phyloP scores from a whole-genome alignment of 2,329 filamentous ascomycete species.

The Colletotrichum euphorbiae region DNA sequence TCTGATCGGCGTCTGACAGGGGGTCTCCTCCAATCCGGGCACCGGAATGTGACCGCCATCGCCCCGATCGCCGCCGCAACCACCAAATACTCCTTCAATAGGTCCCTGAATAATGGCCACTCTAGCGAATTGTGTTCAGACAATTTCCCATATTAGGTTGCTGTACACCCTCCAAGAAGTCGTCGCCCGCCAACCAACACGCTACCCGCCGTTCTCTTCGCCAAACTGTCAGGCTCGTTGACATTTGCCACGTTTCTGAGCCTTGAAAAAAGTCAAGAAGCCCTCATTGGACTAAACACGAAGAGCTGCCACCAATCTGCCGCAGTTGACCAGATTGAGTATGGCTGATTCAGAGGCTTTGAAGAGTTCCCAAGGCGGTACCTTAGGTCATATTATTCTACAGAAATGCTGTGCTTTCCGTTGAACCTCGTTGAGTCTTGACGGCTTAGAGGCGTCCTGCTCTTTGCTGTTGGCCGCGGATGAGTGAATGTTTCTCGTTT shows the following conservation, averaged over 20 bases:
- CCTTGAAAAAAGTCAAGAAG: background rate
- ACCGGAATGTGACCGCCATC: background rate
- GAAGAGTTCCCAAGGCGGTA: background rate
- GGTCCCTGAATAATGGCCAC: constrained; percentile 1
- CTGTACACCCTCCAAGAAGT: background rate
- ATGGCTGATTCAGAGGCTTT: constrained; percentile 1
- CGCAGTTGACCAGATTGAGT: background rate
- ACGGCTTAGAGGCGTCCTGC: too few species aligned
- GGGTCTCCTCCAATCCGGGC: constrained; percentile 6
- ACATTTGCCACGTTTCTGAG: constrained; percentile 1
- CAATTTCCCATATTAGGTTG: background rate
- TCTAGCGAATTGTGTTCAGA: background rate
- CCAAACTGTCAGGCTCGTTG: background rate
- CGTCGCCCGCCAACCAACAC: background rate
- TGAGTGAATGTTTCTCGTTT: too few species aligned
- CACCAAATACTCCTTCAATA: background rate
- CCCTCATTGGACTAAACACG: constrained; percentile 2
- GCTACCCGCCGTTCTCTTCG: background rate
- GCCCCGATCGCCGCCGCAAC: constrained; percentile 13
- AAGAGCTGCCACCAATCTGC: background rate
- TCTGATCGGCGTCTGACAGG: constrained; percentile 29
- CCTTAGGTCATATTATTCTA: too few species aligned
- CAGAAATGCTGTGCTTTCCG: too few species aligned
- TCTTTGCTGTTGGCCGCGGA: too few species aligned
- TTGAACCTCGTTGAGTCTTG: too few species aligned